Conservation (phyloP, 2,329 filamentous ascomycete species). For the Fusarium temperatum region DNA sequence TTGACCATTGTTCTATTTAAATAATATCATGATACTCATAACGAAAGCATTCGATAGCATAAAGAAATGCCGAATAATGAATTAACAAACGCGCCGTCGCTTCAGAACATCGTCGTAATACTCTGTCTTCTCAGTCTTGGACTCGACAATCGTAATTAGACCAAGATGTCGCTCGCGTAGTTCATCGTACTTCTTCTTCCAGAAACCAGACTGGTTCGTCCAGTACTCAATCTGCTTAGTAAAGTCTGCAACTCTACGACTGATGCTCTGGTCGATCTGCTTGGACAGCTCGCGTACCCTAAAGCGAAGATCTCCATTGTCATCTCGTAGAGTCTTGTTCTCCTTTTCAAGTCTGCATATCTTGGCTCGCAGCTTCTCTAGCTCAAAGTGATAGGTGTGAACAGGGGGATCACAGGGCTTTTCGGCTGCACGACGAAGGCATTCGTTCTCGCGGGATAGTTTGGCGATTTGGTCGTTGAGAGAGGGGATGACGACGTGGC, state of each 20-base stretch:
- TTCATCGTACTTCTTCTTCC: conserved; percentile 45
- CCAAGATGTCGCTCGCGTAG: conserved; percentile 42
- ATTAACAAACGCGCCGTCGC: conserved; percentile 44
- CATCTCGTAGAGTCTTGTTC: conserved; percentile 47
- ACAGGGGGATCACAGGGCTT: conserved; percentile 41
- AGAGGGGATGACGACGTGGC: conserved; percentile 46
- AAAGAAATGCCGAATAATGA: background rate
- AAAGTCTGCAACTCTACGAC: conserved; percentile 46
- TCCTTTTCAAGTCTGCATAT: conserved; percentile 50
- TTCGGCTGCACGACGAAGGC: conserved; percentile 51
- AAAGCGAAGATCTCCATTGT: conserved; percentile 49
- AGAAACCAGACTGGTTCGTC: conserved; percentile 46
- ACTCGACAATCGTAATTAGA: conserved; percentile 42
- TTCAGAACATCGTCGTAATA: conserved; percentile 49
- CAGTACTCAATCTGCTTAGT: conserved; percentile 47
- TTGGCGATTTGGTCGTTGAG: conserved; percentile 50
- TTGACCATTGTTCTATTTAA: background rate
- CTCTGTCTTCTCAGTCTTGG: conserved; percentile 46
- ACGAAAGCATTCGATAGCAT: background rate
- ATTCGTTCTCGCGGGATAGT: conserved; percentile 51
- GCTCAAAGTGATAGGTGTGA: conserved; percentile 37
- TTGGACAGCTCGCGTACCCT: conserved; percentile 48
- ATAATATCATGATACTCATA: background rate
- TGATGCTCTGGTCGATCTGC: conserved; percentile 46
- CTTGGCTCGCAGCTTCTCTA: conserved; percentile 47